Base-by-base conservation (phyloP, 2,329 filamentous ascomycete species). In the Fonsecaea erecta region DNA sequence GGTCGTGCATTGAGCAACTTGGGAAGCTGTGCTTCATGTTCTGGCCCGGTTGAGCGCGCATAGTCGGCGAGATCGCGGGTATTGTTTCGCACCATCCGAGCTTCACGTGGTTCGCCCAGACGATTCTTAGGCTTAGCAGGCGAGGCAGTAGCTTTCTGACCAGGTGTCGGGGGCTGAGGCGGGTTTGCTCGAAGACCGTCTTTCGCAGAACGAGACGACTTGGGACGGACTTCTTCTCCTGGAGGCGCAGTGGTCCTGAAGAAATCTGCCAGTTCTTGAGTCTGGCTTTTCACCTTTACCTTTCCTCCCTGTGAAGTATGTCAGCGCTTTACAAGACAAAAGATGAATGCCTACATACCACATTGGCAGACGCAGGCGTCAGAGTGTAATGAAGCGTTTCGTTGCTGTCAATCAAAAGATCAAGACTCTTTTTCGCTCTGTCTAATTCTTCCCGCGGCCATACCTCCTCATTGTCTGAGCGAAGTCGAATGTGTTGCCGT, bases 1-100 rank as follows among this genome's bases (percentile, higher is more conserved):
- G 67, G 67, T 30, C 60, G 69, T 68, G 53, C 43, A 18, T n/a
- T 67, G 37, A 71, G 66, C 32, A 66, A 24, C 32, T 68, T 62
- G 3, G 71, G 71, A 37, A 67, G 67, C 60, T 66, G 71, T 60
- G 55, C 70, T 55, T 75, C 78, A 51, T 81, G 81, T n/a, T 83
- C 74, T 16, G 94, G 90, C 1, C 92, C 92, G 32, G 92, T 96
- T 0, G 90, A 91, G 65, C 92, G 89, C 73, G 96, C 92, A 75
- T 97, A 97, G 65, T 96, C 90, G 24, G 92, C 91, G 78, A 97
- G 92, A 72, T 97, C 93, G 52, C 88, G 84, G 8, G 90, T 86
- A 67, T 93, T 90, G 4, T 84, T 82, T 48, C 66, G 56, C 9
- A 87, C 83, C 8, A 90, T 82, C 67, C 90, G 85, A 1, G 92